A percentile compares a stretch with the other conserved stretches of the same genome.
Conservation (phyloP, 257 asterid species). For the Striga asiatica region DNA sequence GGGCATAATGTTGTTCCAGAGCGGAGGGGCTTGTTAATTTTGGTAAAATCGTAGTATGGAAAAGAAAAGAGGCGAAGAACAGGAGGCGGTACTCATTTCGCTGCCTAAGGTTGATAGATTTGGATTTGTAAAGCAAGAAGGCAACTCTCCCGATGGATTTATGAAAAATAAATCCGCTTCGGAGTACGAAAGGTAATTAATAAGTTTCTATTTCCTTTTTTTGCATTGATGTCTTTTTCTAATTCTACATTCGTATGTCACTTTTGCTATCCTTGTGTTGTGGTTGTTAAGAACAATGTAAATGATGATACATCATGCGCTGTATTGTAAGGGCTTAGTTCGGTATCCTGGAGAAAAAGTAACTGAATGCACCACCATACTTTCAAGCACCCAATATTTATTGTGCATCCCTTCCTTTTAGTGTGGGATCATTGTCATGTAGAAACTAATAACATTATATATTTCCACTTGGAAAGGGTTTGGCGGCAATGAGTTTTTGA, state of each 20-base stretch:
- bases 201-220: not conserved
- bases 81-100: conserved; percentile 35
- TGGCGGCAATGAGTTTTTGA: not conserved
- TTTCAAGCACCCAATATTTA: too few relatives aligned
- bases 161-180: conserved; percentile 50
- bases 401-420: too few relatives aligned
- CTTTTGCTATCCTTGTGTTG: not conserved
- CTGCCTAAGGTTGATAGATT: conserved; percentile 57
- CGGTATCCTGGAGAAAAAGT: too few relatives aligned
- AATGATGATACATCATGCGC: too few relatives aligned
- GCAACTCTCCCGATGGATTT: conserved; percentile 47
- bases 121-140: conserved; percentile 69
- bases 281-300: not conserved
- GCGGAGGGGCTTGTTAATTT: conserved; percentile 16
- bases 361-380: too few relatives aligned
- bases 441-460: too few relatives aligned
- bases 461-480: not conserved
- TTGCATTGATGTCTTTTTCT: not conserved
- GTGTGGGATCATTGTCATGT: too few relatives aligned
- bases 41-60: conserved; percentile 40
- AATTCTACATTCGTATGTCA: not conserved
- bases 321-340: too few relatives aligned
- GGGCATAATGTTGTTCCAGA: conserved; percentile 3
- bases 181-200: conserved; percentile 58
- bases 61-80: conserved; percentile 58